Base-by-base conservation (phyloP, 78 protist genomes). In the Neovahlkampfia damariscottae region DNA sequence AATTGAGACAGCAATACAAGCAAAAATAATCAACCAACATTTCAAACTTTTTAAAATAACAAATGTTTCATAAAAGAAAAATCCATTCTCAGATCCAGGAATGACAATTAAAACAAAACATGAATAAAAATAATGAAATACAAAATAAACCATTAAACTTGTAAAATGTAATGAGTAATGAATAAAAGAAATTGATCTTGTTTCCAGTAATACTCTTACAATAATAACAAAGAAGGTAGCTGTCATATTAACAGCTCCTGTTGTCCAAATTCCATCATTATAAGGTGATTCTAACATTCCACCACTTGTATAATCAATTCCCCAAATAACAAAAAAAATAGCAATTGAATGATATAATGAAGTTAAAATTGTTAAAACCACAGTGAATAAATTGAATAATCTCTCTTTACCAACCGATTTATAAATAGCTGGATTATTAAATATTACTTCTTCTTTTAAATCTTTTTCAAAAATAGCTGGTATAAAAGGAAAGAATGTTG, bases 401-500 rank as follows among this genome's bases (percentile, higher is more conserved):
- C 19, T n/a, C 19, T 50, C 62, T n/a, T 50, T 50, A 19, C 19
- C 19, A 50, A 50, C 19, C 19, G 19, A 19, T 50, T 2, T 6
- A 35, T 78, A 78, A 5, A 78, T 29, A 5, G 3, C 1, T 8
- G 82, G 82, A 50, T 78, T 32, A 8, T 69, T 7, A 27, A 36
- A 5, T 27, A 78, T 27, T 29, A 31, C 75, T 27, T 58, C 2
- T 2, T 6, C 6, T 1, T 19, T 77, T 9, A 82, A 27, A 38
- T 82, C 86, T 80, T 75, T 0, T 9, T 82, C 86, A 31, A 2
- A n/a, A 6, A 40, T 1, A 19, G 40, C 27, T 37, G 4, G 0
- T 29, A 32, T 0, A 41, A 82, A 0, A 36, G 82, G 41, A 0
- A 79, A 58, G 5, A 72, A 5, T 2, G 70, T 3, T 38, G 86